A percentile compares a stretch with the other conserved stretches of the same genome.
These are phyloP conservation scores for Sporobolus alterniflorus DNA, from an alignment of 202 grass and related monocot genomes.

Conservation along the genomic window DNA sequence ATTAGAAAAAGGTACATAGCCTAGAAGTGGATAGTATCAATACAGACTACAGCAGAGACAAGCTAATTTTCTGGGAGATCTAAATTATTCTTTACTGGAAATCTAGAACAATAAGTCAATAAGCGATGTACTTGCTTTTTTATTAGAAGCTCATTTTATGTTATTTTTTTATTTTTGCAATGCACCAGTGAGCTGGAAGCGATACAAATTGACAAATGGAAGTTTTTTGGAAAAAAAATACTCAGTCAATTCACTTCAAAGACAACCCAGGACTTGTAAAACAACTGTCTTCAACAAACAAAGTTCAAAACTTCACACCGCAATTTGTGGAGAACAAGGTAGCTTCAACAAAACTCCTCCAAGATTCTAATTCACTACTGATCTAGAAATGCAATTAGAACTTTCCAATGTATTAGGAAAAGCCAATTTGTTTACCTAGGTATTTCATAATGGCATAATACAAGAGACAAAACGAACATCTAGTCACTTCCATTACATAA, in stretches of 20 bases:
- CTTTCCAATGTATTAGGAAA: conserved; percentile 9
- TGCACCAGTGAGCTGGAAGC: conserved; percentile 1
- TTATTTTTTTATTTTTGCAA: not conserved
- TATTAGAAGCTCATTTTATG: not conserved
- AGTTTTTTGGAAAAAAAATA: not conserved
- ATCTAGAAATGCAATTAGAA: not conserved
- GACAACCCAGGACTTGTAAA: not conserved
- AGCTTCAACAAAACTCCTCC: not conserved
- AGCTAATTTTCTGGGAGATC: not conserved
- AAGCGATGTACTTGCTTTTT: not conserved
- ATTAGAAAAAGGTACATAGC: not conserved
- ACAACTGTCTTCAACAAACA: not conserved
- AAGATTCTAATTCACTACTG: not conserved
- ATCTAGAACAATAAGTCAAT: too few species aligned
- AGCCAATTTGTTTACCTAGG: not conserved
- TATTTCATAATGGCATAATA: not conserved
- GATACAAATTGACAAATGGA: not conserved
- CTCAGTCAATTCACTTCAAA: not conserved
- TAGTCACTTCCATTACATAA: not conserved
- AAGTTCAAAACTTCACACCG: not conserved
- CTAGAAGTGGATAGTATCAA: not conserved
- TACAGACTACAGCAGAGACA: not conserved
- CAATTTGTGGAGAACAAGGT: not conserved
- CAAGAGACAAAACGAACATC: conserved; percentile 21
- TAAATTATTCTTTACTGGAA: not conserved